Evolutionary conservation across 805 yeast species (phyloP), one percentile per base, ranked within the genome.

Genomic region (Teunomyces funiuensis): DNA sequence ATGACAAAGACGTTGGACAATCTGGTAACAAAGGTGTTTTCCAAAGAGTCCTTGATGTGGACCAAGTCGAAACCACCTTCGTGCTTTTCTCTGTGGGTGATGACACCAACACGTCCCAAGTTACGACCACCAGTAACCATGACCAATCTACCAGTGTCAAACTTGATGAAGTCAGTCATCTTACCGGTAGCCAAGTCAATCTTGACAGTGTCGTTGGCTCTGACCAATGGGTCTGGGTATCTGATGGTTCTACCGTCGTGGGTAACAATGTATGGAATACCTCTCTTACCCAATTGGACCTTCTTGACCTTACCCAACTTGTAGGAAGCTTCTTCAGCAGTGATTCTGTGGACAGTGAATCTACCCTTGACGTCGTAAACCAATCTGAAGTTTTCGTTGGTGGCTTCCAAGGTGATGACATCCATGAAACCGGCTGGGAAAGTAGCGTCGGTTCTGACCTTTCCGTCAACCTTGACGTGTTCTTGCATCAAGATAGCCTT

Each of bases 401-500:
- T 91, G 71, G 96, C 96, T 72, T 91, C 98, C 67, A 91, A 79
- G 58, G 96, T 61, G 77, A 91, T 88, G 62, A 93, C 98, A 73
- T 91, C 99, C 98, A 90, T 90, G 88, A 93, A 91, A 68, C 99
- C 99, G 69, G 98, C 86, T 74, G 99, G 99, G 96, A 70, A 91
- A 58, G 98, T 93, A 56, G 96, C 71, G 74, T 93, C 98, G 62
- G 99, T 91, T 88, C 98, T 90, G 63, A 91, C 97, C 83, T 91
- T 91, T 73, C 95, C 96, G 73, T 91, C 99, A 61, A 93, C 98
- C 80, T 58, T 55, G 55, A 58, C 61, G 57, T 58, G 63, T 49
- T 55, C 58, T 47, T 58, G 61, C 63, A 58, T 58, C 57, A 58
- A 54, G 55, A 58, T 58, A 36, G 63, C 63, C 60, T 58, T 58